phyloP scores from a whole-genome alignment of 2,329 filamentous ascomycete genomes.

The Trichoderma simmonsii region DNA sequence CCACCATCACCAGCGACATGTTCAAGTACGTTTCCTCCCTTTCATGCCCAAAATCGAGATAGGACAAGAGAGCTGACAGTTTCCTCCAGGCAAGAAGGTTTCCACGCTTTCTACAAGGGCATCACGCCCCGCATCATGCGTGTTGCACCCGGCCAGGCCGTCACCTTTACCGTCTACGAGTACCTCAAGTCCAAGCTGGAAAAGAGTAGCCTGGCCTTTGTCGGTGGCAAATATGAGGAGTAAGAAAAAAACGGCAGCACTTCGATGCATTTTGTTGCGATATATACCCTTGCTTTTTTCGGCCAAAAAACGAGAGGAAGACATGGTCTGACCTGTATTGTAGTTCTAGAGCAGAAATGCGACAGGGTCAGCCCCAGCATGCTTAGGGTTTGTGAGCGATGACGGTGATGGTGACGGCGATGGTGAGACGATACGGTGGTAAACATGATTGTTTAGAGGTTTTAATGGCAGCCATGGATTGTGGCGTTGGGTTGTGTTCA shows the following conservation, averaged over 20 bases:
- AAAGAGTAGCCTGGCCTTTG: slow-evolving; percentile 57
- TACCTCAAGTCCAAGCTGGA: slow-evolving; percentile 71
- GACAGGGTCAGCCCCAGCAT: slow-evolving; percentile 18
- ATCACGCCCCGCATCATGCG: slow-evolving; percentile 98
- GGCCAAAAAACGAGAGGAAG: neutral
- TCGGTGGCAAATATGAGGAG: slow-evolving; percentile 66
- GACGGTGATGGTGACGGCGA: neutral
- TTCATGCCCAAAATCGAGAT: neutral
- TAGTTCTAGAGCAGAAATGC: slow-evolving; percentile 17
- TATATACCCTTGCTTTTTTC: slow-evolving; percentile 10
- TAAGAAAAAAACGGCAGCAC: slow-evolving; percentile 32
- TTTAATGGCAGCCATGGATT: slow-evolving; percentile 2
- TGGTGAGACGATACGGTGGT: neutral
- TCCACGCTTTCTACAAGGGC: slow-evolving; percentile 96
- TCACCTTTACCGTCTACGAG: slow-evolving; percentile 75
- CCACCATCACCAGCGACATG: slow-evolving; percentile 75
- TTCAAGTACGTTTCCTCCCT: slow-evolving; percentile 58
- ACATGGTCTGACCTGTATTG: slow-evolving; percentile 8
- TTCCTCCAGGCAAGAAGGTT: slow-evolving; percentile 72
- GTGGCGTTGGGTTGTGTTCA: slow-evolving; percentile 25
- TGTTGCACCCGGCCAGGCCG: slow-evolving; percentile 89
- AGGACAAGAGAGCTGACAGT: neutral
- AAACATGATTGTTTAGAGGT: neutral
- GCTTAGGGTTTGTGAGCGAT: neutral
- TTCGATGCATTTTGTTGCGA: slow-evolving; percentile 9